Conservation (phyloP, 371 early-diverging fungal species). For the Lichtheimia corymbifera region DNA sequence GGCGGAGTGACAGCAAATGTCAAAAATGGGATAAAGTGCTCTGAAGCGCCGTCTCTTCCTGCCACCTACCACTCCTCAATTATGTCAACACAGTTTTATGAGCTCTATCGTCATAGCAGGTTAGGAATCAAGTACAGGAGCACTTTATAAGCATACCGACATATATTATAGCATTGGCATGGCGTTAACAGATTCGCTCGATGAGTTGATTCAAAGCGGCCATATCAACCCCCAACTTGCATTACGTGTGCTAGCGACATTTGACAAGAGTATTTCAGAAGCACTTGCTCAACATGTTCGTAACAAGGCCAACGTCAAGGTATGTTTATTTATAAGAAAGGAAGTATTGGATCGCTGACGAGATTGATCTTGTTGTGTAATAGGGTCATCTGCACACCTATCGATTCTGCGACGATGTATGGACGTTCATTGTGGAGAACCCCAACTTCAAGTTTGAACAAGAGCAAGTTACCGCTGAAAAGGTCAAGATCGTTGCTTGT, state of each 20-base stretch:
- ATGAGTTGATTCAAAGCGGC: slow-evolving; percentile 88
- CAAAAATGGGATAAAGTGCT: too few species aligned
- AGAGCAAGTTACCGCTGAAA: slow-evolving; percentile 77
- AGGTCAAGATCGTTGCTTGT: slow-evolving; percentile 92
- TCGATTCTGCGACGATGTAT: slow-evolving; percentile 95
- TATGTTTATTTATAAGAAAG: neutral
- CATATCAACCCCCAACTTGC: slow-evolving; percentile 93
- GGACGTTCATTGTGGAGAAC: slow-evolving; percentile 92
- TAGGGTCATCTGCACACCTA: slow-evolving; percentile 89
- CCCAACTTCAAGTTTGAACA: slow-evolving; percentile 86
- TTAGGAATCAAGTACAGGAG: slow-evolving; percentile 8
- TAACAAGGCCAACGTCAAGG: slow-evolving; percentile 51
- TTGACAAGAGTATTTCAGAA: slow-evolving; percentile 55
- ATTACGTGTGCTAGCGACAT: slow-evolving; percentile 86
- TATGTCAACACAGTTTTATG: slow-evolving; percentile 36
- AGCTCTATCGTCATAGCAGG: slow-evolving; percentile 54
- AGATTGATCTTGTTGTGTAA: neutral
- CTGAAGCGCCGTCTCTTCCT: too few species aligned
- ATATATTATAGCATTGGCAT: slow-evolving; percentile 71
- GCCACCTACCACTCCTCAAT: too few species aligned
- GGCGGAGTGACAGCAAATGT: too few species aligned
- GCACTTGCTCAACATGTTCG: slow-evolving; percentile 44
- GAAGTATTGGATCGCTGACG: too few species aligned
- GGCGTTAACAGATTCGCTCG: slow-evolving; percentile 93
- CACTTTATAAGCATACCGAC: too few species aligned